phyloP scores from a whole-genome alignment of 2,329 filamentous ascomycete species.

The Alternaria sp. region DNA sequence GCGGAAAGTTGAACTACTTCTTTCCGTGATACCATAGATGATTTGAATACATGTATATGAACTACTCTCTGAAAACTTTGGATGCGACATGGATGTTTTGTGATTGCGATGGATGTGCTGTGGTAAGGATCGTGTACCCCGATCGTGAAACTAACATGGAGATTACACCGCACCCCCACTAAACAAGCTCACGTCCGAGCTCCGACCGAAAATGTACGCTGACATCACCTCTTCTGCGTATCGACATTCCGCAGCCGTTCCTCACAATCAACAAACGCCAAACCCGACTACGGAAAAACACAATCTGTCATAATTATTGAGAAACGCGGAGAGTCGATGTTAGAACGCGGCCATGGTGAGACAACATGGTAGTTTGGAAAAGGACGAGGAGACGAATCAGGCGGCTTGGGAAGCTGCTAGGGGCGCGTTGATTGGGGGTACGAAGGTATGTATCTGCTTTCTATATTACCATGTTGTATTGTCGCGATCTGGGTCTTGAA shows the following conservation, averaged over 20 bases:
- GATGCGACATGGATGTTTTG: background rate
- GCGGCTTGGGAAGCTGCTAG: conserved; percentile 76
- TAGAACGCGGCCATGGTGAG: conserved; percentile 49
- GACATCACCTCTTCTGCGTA: conserved; percentile 3
- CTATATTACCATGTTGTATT: background rate
- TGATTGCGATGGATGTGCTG: background rate
- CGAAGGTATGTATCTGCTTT: conserved; percentile 61
- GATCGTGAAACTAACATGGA: background rate
- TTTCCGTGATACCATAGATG: conserved; percentile 1
- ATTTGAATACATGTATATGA: background rate
- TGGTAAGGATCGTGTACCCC: background rate
- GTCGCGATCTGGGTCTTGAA: too few species aligned
- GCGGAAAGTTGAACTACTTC: background rate
- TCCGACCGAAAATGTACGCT: conserved; percentile 9
- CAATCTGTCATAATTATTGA: too few species aligned
- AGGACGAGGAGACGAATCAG: conserved; percentile 70
- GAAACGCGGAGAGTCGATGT: too few species aligned
- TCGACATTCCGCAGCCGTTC: background rate
- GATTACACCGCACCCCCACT: conserved; percentile 2
- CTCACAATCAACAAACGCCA: too few species aligned
- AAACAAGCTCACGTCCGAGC: conserved; percentile 11
- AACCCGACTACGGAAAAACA: too few species aligned
- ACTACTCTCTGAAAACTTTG: background rate
- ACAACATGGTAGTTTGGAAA: conserved; percentile 64
- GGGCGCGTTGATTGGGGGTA: conserved; percentile 71